Conservation (phyloP, 1,284 basidiomycete species). For the Volvariella surrecta region DNA sequence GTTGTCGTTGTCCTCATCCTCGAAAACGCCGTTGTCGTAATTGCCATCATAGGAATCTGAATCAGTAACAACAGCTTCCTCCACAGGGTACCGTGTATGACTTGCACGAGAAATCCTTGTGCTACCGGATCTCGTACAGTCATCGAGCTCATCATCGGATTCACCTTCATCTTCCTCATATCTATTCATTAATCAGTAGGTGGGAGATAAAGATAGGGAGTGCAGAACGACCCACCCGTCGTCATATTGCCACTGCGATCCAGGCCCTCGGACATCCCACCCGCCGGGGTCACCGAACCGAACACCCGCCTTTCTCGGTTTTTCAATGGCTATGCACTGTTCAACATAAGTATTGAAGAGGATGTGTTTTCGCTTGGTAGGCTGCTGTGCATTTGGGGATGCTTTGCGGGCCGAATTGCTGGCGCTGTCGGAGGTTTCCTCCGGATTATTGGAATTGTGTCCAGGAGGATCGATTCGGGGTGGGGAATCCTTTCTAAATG, state of each 20-base stretch:
- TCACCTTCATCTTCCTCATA: constrained; percentile 57
- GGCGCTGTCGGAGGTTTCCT: constrained; percentile 2
- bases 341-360: constrained; percentile 98
- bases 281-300: constrained; percentile 14
- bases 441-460: constrained; percentile 7
- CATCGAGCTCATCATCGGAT: constrained; percentile 30
- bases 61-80: constrained; percentile 30
- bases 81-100: constrained; percentile 13
- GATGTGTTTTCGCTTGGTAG: constrained; percentile 70
- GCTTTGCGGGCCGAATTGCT: constrained; percentile 12
- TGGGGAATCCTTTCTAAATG: constrained; percentile 58
- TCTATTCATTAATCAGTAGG: constrained; percentile 20
- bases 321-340: constrained; percentile 93
- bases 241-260: constrained; percentile 35
- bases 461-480: constrained; percentile 43
- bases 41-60: constrained; percentile 22
- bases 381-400: constrained; percentile 12
- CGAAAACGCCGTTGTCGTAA: constrained; percentile 13
- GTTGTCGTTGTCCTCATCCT: too few species aligned
- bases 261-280: constrained; percentile 11
- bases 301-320: constrained; percentile 33
- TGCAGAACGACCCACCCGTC: constrained; percentile 43
- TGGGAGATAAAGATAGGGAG: constrained; percentile 5
- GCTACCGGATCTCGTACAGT: constrained; percentile 5
- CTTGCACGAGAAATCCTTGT: too few species aligned